Evolutionary conservation across 192 early-diverging fungal species (phyloP).

Genomic region (Entomortierella parvispora): DNA sequence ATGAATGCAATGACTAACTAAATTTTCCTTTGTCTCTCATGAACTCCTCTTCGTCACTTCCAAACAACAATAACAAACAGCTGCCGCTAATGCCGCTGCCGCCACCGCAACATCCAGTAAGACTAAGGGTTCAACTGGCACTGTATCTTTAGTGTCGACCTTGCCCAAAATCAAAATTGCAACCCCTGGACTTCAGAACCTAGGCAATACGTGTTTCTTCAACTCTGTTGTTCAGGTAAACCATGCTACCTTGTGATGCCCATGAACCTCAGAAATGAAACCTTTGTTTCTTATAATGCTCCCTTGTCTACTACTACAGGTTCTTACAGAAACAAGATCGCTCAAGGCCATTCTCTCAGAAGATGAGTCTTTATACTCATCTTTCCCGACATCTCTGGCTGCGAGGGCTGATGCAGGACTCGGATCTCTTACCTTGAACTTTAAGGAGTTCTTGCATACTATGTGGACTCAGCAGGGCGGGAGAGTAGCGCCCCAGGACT

Average conservation of each 20-base stretch:
- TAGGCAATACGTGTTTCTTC: conserved; percentile 88
- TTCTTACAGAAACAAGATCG: conserved; percentile 42
- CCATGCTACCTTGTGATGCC: neutral
- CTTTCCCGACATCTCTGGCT: conserved; percentile 27
- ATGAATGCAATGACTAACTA: too few relatives aligned
- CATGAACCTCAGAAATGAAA: neutral
- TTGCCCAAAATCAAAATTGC: conserved; percentile 22
- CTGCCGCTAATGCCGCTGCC: neutral
- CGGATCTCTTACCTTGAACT: conserved; percentile 21
- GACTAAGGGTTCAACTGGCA: conserved; percentile 6
- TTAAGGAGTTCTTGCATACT: conserved; percentile 22
- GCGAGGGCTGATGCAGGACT: conserved; percentile 21
- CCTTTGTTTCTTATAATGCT: neutral
- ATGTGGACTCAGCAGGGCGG: conserved; percentile 47
- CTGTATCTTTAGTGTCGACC: neutral
- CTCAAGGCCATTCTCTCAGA: conserved; percentile 31
- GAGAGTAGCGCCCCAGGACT: conserved; percentile 56
- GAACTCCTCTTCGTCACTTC: neutral
- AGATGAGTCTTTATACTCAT: neutral
- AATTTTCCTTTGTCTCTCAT: too few relatives aligned
- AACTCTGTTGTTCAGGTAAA: conserved; percentile 75
- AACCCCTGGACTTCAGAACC: conserved; percentile 70
- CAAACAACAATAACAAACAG: neutral
- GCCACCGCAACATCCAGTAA: conserved; percentile 11
- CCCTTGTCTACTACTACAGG: neutral